Evolutionary conservation across 2,329 filamentous ascomycete genomes (phyloP).

Genomic region (Aspergillus alliaceus): DNA sequence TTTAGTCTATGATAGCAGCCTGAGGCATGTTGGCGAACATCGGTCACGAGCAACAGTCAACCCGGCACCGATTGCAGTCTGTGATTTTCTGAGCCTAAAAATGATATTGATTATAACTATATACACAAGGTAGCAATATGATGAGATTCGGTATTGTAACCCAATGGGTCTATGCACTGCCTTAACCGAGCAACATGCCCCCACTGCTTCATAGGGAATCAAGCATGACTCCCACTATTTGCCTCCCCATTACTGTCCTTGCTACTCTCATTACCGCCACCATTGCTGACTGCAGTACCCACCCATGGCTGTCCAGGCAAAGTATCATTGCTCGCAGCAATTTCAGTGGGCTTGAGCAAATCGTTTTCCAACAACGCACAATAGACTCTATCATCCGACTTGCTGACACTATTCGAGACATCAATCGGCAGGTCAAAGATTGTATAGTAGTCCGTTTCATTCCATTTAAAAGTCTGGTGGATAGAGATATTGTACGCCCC

Average conservation of each 20-base stretch:
- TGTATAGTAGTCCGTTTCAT: constrained; percentile 64
- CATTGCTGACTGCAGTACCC: neutral
- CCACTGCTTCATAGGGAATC: neutral
- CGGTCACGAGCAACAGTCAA: too few relatives aligned
- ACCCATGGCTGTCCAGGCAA: constrained; percentile 27
- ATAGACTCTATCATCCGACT: constrained; percentile 23
- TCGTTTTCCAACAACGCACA: constrained; percentile 27
- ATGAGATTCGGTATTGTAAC: neutral
- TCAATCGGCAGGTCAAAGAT: constrained; percentile 70
- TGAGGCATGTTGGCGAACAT: too few relatives aligned
- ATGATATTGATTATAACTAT: neutral
- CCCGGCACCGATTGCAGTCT: neutral
- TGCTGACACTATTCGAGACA: constrained; percentile 63
- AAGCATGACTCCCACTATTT: neutral
- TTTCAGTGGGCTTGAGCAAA: constrained; percentile 14
- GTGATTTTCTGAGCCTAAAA: neutral
- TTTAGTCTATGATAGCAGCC: too few relatives aligned
- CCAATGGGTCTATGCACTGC: neutral
- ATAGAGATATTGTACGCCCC: constrained; percentile 72
- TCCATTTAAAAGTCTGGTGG: constrained; percentile 68
- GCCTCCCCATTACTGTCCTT: neutral
- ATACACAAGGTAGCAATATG: neutral
- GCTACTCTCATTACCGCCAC: neutral
- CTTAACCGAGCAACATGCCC: neutral
- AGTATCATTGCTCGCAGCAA: constrained; percentile 20